These are phyloP conservation scores for Tubosaeta sp. DNA, from an alignment of 768 basidiomycete species.

Conservation along the genomic window DNA sequence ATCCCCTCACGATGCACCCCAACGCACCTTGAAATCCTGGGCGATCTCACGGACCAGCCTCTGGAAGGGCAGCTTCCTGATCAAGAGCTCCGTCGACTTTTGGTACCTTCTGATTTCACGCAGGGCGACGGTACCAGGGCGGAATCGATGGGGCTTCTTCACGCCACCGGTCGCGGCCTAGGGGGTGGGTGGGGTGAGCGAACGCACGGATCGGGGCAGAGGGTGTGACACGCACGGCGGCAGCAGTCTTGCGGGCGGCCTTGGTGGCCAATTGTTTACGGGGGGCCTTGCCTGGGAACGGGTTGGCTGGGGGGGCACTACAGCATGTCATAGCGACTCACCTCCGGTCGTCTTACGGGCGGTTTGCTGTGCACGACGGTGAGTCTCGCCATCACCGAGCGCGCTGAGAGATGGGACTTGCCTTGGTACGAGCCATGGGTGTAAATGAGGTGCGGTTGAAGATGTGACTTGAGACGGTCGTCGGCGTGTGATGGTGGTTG, in stretches of 20 bases:
- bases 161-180: constrained; percentile 90
- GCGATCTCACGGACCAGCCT: constrained; percentile 95
- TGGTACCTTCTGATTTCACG: constrained; percentile 99
- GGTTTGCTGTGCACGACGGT: constrained; percentile 66
- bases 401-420: constrained; percentile 23
- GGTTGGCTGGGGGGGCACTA: constrained; percentile 18
- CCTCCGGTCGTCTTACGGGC: constrained; percentile 99
- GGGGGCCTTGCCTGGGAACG: constrained; percentile 69
- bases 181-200: constrained; percentile 6
- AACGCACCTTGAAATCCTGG: constrained; percentile 87
- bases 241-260: constrained; percentile 86
- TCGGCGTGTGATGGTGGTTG: constrained; percentile 28
- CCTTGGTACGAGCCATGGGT: constrained; percentile 88
- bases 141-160: constrained; percentile 99
- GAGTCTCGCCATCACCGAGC: neutral
- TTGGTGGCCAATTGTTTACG: constrained; percentile 96
- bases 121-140: constrained; percentile 96
- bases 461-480: constrained; percentile 6
- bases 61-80: constrained; percentile 99
- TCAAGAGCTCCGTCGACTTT: constrained; percentile 97
- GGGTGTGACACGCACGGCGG: constrained; percentile 45
- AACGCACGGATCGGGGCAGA: neutral
- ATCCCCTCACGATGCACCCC: neutral
- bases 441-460: neutral
- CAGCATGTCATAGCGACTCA: constrained; percentile 33